Percentiles rank a stretch among this genome's conserved stretches.
These are phyloP conservation scores for Fusarium chlamydosporum DNA, from an alignment of 2,329 filamentous ascomycete genomes.

Conservation along the genomic window DNA sequence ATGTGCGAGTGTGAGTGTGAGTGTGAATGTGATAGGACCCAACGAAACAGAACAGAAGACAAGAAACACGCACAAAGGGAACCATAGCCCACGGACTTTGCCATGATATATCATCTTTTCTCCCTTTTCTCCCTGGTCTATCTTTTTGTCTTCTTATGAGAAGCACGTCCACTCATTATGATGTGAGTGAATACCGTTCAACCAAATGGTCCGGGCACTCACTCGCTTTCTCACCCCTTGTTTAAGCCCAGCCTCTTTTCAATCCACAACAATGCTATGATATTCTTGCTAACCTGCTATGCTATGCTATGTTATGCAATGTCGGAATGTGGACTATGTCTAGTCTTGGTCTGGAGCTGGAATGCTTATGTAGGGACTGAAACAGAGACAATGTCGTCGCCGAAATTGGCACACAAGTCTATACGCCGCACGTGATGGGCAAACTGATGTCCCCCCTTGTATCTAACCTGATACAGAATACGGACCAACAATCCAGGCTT, in stretches of 20 bases:
- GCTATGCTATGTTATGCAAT: conserved; percentile 50
- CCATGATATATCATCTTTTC: conserved; percentile 46
- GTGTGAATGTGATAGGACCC: conserved; percentile 23
- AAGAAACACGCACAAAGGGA: conserved; percentile 36
- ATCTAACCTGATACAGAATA: conserved; percentile 19
- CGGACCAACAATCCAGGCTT: conserved; percentile 23
- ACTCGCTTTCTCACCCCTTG: conserved; percentile 21
- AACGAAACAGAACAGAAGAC: conserved; percentile 32
- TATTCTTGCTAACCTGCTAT: neutral
- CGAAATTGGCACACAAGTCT: conserved; percentile 45
- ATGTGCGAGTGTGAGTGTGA: conserved; percentile 5
- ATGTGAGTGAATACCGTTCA: conserved; percentile 33
- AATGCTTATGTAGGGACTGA: conserved; percentile 54
- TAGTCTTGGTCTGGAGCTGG: conserved; percentile 47
- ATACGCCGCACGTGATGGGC: conserved; percentile 48
- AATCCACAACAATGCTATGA: conserved; percentile 54
- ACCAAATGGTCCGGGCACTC: conserved; percentile 40
- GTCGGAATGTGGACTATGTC: conserved; percentile 41
- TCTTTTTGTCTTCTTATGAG: conserved; percentile 31
- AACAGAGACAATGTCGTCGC: conserved; percentile 56
- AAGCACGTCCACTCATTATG: conserved; percentile 29
- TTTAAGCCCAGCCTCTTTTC: conserved; percentile 51
- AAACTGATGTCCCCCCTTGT: conserved; percentile 21
- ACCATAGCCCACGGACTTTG: conserved; percentile 36
- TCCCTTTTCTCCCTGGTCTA: conserved; percentile 32